Base-by-base conservation (phyloP, 208 protist species). In the Leishmania turanica region DNA sequence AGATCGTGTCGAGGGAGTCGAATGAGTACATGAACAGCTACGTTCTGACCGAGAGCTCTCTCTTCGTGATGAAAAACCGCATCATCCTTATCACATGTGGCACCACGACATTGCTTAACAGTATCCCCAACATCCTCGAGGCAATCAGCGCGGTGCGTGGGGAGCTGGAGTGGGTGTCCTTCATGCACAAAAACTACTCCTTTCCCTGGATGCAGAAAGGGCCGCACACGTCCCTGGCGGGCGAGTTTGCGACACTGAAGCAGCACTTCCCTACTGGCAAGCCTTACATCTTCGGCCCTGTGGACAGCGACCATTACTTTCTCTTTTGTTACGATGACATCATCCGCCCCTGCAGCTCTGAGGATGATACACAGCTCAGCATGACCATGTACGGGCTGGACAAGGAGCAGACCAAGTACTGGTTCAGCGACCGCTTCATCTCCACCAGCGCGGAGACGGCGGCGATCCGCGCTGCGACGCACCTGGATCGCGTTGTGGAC, bases 31-130 rank as follows among this genome's bases (percentile, higher is more conserved):
- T 98, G 84, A 94, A 95, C 72, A 96, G 92, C 70, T 99, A 98
- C 84, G 92, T 99, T 4, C 88, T 99, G 31, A 97, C 95, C 19
- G 98, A 99, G 87, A 97, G 91, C 77, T 97, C 91, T 1, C 89
- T 99, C n/a, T 99, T 99, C 82, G 96, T 99, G 27, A 98, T 93
- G 89, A 81, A 81, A n/a, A 89, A 97, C 60, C 89, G 92, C 65
- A 90, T 99, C 31, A 89, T 99, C 45, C 84, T 99, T 70, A 98
- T 98, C 77, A 99, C 98, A 53, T 99, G 98, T 83, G 98, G 98
- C 27, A 98, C 95, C 2, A 99, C 97, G 3, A 98, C 95, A 13
- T 85, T 99, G 77, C 89, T 99, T 47, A 92, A 98, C 82, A 92
- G 90, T 70, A 87, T 99, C 8, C 95, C 93, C 1, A 77, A 83